Conservation (phyloP, 208 protist genomes). For the Wallacemonas sp. region DNA sequence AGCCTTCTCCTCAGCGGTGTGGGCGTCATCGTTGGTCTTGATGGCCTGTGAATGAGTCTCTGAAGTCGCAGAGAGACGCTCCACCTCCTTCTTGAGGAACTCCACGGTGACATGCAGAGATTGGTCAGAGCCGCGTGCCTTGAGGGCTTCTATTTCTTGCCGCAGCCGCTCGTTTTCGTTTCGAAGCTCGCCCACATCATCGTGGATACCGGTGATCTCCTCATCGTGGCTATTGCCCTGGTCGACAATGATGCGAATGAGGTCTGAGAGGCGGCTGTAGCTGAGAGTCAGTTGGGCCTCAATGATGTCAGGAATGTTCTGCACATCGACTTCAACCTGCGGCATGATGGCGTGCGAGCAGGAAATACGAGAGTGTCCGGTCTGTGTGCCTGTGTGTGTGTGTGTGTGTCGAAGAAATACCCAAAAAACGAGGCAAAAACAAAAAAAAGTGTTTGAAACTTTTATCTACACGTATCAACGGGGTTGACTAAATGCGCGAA, state of each 20-base stretch:
- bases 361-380: background rate
- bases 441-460: too few species aligned
- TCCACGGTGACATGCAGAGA: slow-evolving; percentile 7
- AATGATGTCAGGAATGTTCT: slow-evolving; percentile 85
- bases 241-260: slow-evolving; percentile 81
- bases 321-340: slow-evolving; percentile 65
- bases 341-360: slow-evolving; percentile 58
- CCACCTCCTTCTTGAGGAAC: slow-evolving; percentile 17
- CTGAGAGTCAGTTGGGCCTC: slow-evolving; percentile 90
- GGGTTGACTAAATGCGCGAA: too few species aligned
- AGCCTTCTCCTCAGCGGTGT: slow-evolving; percentile 10
- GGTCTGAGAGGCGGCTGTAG: slow-evolving; percentile 80
- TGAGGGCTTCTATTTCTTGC: slow-evolving; percentile 41
- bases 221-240: slow-evolving; percentile 84
- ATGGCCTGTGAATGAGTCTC: background rate
- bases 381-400: background rate
- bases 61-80: background rate
- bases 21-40: slow-evolving; percentile 10
- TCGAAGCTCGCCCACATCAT: slow-evolving; percentile 42
- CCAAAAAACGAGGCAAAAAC: too few species aligned
- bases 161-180: slow-evolving; percentile 58
- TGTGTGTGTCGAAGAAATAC: background rate
- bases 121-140: slow-evolving; percentile 14
- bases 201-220: slow-evolving; percentile 63
- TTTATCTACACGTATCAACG: too few species aligned